These are phyloP conservation scores for Bipolaris cookei DNA, from an alignment of 2,329 filamentous ascomycete species.

Conservation along the genomic window DNA sequence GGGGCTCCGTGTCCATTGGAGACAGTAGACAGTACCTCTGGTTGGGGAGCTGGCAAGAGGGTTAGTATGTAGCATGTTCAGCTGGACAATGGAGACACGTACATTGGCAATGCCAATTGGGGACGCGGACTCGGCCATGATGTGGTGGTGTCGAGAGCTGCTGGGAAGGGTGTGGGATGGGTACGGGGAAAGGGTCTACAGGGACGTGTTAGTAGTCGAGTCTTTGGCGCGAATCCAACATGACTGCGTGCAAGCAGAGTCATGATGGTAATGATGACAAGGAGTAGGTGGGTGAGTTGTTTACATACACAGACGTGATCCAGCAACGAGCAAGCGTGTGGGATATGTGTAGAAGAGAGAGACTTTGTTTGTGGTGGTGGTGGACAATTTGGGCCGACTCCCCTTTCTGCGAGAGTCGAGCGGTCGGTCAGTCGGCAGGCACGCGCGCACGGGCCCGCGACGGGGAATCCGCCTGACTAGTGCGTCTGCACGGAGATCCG, in stretches of 20 bases:
- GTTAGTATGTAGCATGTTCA: conserved; percentile 41
- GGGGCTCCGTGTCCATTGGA: conserved; percentile 19
- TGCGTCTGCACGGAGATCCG: conserved; percentile 12
- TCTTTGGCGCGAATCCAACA: neutral
- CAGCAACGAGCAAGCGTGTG: conserved; percentile 12
- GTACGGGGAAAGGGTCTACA: conserved; percentile 18
- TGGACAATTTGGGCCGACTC: conserved; percentile 41
- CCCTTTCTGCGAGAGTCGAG: conserved; percentile 48
- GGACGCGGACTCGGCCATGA: conserved; percentile 69
- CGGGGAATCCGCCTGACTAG: conserved; percentile 34
- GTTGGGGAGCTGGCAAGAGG: conserved; percentile 65
- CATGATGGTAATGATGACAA: too few species aligned
- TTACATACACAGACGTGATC: conserved; percentile 8
- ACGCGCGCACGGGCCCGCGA: conserved; percentile 2
- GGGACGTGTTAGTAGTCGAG: conserved; percentile 25
- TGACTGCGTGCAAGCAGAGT: neutral
- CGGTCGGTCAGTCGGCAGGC: conserved; percentile 49
- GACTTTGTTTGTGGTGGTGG: conserved; percentile 26
- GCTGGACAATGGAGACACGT: conserved; percentile 46
- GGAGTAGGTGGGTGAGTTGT: too few species aligned
- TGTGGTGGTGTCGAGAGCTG: conserved; percentile 33
- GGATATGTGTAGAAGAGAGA: conserved; percentile 18
- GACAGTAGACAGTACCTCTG: conserved; percentile 61
- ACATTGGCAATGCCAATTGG: conserved; percentile 78
- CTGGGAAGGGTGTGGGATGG: conserved; percentile 20